Evolutionary conservation across 768 basidiomycete genomes (phyloP).

Genomic region (Leccinellum albellum): DNA sequence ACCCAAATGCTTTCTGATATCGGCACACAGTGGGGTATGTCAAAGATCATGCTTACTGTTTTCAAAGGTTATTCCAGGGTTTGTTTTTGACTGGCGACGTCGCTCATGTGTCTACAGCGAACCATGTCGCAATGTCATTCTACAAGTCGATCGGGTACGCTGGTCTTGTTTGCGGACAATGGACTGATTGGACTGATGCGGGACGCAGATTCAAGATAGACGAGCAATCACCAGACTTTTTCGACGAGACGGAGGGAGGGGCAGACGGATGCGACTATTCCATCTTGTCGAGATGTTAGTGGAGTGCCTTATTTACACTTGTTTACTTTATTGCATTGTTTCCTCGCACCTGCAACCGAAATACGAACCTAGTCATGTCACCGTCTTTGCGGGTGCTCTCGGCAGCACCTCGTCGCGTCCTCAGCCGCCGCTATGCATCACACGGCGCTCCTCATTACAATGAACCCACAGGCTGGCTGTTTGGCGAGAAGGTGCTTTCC

Average conservation of each 20-base stretch:
- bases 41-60: constrained; percentile 72
- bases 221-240: constrained; percentile 46
- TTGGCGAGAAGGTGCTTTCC: constrained; percentile 75
- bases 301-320: constrained; percentile 19
- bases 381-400: constrained; percentile 42
- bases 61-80: constrained; percentile 53
- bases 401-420: constrained; percentile 18
- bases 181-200: constrained; percentile 4
- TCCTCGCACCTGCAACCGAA: constrained; percentile 4
- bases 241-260: constrained; percentile 21
- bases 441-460: constrained; percentile 83
- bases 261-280: constrained; percentile 37
- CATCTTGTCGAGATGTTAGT: constrained; percentile 32
- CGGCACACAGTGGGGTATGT: constrained; percentile 52
- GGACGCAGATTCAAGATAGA: constrained; percentile 52
- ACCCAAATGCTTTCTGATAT: constrained; percentile 49
- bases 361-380: constrained; percentile 36
- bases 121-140: constrained; percentile 44
- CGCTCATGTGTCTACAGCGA: constrained; percentile 35
- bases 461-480: constrained; percentile 83
- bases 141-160: constrained; percentile 55
- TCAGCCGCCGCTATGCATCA: constrained; percentile 54
- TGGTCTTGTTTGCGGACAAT: neutral
- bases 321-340: constrained; percentile 14
- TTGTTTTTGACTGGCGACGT: neutral